phyloP scores from a whole-genome alignment of 495 filamentous ascomycete genomes.

The Astrothelium subdiscretum region DNA sequence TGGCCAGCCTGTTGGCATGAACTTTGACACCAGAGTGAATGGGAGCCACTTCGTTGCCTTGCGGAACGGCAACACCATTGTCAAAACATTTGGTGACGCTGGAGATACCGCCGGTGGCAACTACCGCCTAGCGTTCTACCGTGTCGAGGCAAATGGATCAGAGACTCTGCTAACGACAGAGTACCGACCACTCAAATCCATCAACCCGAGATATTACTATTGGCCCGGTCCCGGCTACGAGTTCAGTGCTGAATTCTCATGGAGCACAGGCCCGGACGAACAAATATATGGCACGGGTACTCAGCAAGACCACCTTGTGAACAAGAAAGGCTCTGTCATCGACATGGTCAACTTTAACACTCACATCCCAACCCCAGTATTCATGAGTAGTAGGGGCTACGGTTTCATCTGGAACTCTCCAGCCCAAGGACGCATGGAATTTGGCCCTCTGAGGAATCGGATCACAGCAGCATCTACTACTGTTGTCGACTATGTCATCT shows the following conservation, averaged over 20 bases:
- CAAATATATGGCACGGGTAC: conserved; percentile 11
- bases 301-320: conserved; percentile 8
- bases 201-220: conserved; percentile 7
- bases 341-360: conserved; percentile 12
- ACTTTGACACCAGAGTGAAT: conserved; percentile 7
- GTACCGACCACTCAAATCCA: conserved; percentile 4
- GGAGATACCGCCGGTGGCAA: conserved; percentile 3
- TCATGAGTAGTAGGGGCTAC: conserved; percentile 11
- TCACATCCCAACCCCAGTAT: conserved; percentile 8
- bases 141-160: conserved; percentile 2
- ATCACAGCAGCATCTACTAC: conserved; percentile 8
- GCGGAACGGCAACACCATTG: conserved; percentile 9
- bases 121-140: conserved; percentile 5
- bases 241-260: conserved; percentile 7
- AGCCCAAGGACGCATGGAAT: conserved; percentile 8
- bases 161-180: conserved; percentile 5
- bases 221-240: conserved; percentile 9
- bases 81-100: conserved; percentile 4
- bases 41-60: conserved; percentile 2
- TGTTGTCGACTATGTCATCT: conserved; percentile 9
- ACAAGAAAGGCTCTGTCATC: conserved; percentile 9
- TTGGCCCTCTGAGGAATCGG: conserved; percentile 2
- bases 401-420: conserved; percentile 11
- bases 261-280: conserved; percentile 6
- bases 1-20: conserved; percentile 1